phyloP scores from a whole-genome alignment of 306 rosid genomes.

The Cicer bijugum region DNA sequence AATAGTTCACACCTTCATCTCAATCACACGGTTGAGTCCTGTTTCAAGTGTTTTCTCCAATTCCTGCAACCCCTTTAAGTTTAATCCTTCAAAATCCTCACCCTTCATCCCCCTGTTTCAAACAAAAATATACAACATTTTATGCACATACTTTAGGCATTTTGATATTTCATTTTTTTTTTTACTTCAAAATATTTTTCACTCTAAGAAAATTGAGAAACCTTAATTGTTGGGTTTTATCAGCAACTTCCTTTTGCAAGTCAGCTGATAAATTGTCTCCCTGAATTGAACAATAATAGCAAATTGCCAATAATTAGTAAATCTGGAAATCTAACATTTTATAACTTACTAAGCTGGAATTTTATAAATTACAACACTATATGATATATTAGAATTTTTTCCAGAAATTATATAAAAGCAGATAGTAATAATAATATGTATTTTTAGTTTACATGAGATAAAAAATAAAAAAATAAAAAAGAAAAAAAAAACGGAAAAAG shows the following conservation, averaged over 20 bases:
- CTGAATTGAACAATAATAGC: constrained; percentile 12
- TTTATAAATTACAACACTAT: neutral
- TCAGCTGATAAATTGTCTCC: neutral
- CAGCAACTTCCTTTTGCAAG: constrained; percentile 42
- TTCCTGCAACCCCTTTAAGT: constrained; percentile 34
- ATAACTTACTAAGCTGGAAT: neutral
- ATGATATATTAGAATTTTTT: too few species aligned
- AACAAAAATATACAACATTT: neutral
- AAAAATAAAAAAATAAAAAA: too few species aligned
- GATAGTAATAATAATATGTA: too few species aligned
- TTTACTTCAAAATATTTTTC: neutral
- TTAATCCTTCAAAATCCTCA: constrained; percentile 44
- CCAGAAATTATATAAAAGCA: too few species aligned
- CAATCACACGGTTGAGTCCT: constrained; percentile 34
- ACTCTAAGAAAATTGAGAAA: neutral
- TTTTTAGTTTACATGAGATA: too few species aligned
- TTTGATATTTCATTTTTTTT: neutral
- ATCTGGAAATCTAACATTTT: neutral
- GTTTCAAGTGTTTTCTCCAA: constrained; percentile 39
- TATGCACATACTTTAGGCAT: neutral
- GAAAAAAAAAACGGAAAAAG: too few species aligned
- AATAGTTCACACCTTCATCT: constrained; percentile 37
- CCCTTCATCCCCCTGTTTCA: constrained; percentile 40
- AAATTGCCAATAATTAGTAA: neutral
- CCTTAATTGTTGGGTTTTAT: constrained; percentile 44